Percentiles rank a stretch among this genome's conserved stretches.
phyloP scores from a whole-genome alignment of 805 yeast species.

The Candida vaughaniae region DNA sequence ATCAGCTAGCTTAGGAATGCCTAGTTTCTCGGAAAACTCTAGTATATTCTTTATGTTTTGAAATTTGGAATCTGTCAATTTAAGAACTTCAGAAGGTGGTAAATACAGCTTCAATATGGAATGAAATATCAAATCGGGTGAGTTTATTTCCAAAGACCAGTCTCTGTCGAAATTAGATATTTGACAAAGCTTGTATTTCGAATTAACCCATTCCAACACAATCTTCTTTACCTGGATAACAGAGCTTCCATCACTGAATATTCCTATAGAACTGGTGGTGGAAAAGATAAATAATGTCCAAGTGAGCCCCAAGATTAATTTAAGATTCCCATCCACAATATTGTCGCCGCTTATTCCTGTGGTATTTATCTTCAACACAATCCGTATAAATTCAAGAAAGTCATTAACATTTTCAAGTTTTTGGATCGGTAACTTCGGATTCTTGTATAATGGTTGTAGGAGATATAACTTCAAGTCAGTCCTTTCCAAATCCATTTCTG shows the following conservation, averaged over 20 bases:
- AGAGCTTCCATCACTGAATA: conserved; percentile 24
- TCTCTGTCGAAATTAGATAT: conserved; percentile 52
- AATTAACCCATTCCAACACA: conserved; percentile 53
- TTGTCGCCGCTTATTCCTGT: conserved; percentile 49
- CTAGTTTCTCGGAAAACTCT: conserved; percentile 42
- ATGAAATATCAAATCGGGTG: conserved; percentile 48
- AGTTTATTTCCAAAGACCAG: conserved; percentile 51
- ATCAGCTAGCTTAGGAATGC: conserved; percentile 53
- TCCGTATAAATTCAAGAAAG: conserved; percentile 40
- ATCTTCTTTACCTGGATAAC: conserved; percentile 30
- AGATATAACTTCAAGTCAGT: conserved; percentile 19
- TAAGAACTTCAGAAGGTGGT: conserved; percentile 21
- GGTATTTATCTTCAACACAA: conserved; percentile 39
- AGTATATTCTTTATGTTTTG: conserved; percentile 38
- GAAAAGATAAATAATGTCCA: conserved; percentile 49
- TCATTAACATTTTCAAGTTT: conserved; percentile 47
- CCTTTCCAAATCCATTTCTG: conserved; percentile 15
- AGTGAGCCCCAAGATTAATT: conserved; percentile 46
- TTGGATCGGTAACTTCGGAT: conserved; percentile 44
- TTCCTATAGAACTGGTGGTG: conserved; percentile 25
- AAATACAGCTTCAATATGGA: conserved; percentile 30
- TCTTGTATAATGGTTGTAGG: conserved; percentile 29
- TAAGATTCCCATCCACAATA: conserved; percentile 47
- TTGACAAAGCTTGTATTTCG: conserved; percentile 14
- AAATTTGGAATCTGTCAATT: conserved; percentile 23